Evolutionary conservation across 805 yeast species (phyloP).

Genomic region (Zygoascus bituminiphila): DNA sequence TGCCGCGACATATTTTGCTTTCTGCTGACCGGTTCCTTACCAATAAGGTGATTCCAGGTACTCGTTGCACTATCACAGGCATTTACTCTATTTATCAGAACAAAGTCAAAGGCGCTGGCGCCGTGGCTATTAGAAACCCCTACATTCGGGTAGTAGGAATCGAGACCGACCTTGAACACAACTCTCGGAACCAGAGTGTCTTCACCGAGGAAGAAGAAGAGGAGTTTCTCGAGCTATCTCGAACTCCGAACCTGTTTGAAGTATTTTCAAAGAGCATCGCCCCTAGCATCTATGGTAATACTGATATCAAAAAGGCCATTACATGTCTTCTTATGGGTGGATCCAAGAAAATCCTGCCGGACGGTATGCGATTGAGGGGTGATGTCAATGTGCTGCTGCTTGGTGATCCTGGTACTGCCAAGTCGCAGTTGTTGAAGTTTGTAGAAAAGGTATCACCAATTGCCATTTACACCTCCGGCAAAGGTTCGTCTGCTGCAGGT

Average conservation of each 20-base stretch:
- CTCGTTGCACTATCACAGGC: conserved; percentile 85
- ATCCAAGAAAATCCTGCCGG: conserved; percentile 83
- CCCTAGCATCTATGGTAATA: conserved; percentile 92
- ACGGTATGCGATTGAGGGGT: conserved; percentile 94
- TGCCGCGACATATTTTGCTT: conserved; percentile 88
- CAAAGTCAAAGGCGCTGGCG: conserved; percentile 39
- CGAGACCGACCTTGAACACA: conserved; percentile 70
- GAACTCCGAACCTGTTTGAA: conserved; percentile 79
- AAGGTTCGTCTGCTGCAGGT: conserved; percentile 99
- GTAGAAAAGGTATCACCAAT: conserved; percentile 94
- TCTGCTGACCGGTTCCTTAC: conserved; percentile 86
- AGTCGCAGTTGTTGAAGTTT: conserved; percentile 89
- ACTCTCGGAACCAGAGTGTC: conserved; percentile 46
- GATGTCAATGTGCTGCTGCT: conserved; percentile 87
- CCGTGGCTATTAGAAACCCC: conserved; percentile 88
- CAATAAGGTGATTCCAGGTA: conserved; percentile 89
- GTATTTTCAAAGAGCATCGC: conserved; percentile 85
- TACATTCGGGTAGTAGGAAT: conserved; percentile 82
- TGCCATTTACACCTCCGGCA: conserved; percentile 94
- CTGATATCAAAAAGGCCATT: conserved; percentile 87
- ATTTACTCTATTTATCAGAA: conserved; percentile 86
- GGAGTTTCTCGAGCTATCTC: conserved; percentile 70
- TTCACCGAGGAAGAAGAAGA: conserved; percentile 94
- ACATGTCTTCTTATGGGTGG: conserved; percentile 93
- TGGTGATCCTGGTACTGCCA: conserved; percentile 99